Percentiles rank a stretch among this genome's conserved stretches.
phyloP scores from a whole-genome alignment of 208 protist species.

The Trypanosoma theileri region DNA sequence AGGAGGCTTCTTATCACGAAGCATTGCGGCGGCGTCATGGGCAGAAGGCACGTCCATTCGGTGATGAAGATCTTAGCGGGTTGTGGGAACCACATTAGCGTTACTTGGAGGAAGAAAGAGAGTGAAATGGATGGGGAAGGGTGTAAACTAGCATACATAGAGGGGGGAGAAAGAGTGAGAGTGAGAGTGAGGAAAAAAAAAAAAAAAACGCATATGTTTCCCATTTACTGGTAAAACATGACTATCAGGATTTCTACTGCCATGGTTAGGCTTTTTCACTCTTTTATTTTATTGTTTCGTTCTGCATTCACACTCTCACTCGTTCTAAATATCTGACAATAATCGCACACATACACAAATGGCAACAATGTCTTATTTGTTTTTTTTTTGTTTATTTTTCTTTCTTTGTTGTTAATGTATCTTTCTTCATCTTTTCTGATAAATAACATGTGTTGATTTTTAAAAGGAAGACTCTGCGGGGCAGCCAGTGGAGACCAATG shows the following conservation, averaged over 20 bases:
- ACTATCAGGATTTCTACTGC: no score
- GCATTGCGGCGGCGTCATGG: conserved; percentile 76
- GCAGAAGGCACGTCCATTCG: conserved; percentile 68
- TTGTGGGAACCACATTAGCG: conserved; percentile 58
- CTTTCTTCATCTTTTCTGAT: background rate
- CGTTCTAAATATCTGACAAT: no score
- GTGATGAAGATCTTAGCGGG: conserved; percentile 65
- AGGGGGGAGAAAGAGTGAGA: no score
- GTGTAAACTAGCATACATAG: no score
- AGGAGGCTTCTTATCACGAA: conserved; percentile 72
- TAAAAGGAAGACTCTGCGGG: conserved; percentile 15
- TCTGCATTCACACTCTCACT: no score
- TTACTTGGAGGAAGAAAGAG: no score
- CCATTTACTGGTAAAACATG: no score
- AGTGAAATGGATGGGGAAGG: no score
- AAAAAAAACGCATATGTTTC: no score
- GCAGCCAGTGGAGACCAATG: conserved; percentile 23
- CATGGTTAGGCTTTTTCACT: no score
- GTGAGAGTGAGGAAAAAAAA: no score
- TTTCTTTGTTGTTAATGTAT: background rate
- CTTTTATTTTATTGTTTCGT: no score
- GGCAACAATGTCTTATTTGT: conserved; percentile 13
- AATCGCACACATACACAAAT: background rate
- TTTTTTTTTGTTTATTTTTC: conserved; percentile 1
- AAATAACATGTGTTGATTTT: background rate